phyloP scores from a whole-genome alignment of 345 rosid species.

The Eucalyptus polybractea region DNA sequence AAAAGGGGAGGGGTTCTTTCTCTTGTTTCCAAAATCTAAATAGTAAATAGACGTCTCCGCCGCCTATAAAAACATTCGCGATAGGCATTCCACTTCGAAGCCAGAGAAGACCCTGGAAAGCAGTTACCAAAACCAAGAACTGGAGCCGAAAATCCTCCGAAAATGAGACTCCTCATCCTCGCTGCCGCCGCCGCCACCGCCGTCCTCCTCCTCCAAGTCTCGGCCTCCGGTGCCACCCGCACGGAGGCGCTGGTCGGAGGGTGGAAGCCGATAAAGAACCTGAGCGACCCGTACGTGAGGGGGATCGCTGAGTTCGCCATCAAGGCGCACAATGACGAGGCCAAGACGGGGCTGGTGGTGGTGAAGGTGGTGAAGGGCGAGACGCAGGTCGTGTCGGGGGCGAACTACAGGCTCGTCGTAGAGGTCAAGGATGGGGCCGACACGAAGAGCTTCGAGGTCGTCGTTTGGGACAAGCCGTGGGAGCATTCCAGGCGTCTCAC shows the following conservation, averaged over 20 bases:
- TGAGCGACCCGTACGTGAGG: slow-evolving; percentile 20
- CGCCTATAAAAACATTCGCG: neutral
- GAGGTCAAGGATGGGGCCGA: neutral
- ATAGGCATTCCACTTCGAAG: neutral
- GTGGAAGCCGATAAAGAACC: slow-evolving; percentile 39
- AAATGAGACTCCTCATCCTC: neutral
- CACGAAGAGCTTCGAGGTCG: slow-evolving; percentile 15
- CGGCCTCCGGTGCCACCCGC: neutral
- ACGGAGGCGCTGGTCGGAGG: slow-evolving; percentile 8
- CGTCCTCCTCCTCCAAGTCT: neutral
- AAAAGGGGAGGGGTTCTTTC: neutral
- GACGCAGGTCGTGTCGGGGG: slow-evolving; percentile 40
- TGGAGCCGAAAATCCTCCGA: neutral
- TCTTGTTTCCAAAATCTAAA: neutral
- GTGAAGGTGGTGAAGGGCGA: slow-evolving; percentile 23
- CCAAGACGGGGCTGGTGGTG: slow-evolving; percentile 2
- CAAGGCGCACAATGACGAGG: slow-evolving; percentile 8
- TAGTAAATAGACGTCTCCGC: neutral
- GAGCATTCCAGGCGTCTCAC: slow-evolving; percentile 19
- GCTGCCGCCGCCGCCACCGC: too few species aligned
- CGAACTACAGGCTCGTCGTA: slow-evolving; percentile 24
- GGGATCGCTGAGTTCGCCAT: slow-evolving; percentile 44
- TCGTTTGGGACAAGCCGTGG: slow-evolving; percentile 46
- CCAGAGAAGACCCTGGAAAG: neutral
- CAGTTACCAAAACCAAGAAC: neutral